Percentiles rank a stretch among this genome's conserved stretches.
phyloP scores from a whole-genome alignment of 495 filamentous ascomycete genomes.

The Neurospora terricola region DNA sequence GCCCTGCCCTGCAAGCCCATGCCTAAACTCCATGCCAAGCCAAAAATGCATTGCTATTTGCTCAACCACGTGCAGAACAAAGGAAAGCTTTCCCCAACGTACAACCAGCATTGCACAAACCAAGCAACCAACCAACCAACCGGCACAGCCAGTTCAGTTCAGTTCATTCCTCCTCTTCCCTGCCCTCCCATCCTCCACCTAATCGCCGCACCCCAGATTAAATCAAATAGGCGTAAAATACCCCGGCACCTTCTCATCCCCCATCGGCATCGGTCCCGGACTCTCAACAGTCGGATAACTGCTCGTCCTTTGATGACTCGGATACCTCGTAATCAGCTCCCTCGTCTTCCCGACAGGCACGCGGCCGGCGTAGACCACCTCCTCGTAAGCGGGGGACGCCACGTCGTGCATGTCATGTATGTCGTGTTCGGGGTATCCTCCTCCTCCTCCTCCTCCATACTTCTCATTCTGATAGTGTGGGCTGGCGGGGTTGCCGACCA shows the following conservation, averaged over 20 bases:
- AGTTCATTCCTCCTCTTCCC: background rate
- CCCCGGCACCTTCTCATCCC: background rate
- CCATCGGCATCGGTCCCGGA: background rate
- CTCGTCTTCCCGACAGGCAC: slow-evolving; percentile 12
- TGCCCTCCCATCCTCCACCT: background rate
- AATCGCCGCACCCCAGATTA: background rate
- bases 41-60: background rate
- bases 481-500: background rate
- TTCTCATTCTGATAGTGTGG: background rate
- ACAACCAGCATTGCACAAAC: background rate
- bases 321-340: slow-evolving; percentile 7
- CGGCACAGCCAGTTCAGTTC: background rate
- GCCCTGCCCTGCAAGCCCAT: background rate
- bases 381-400: background rate
- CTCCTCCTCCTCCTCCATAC: background rate
- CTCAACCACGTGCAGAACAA: background rate
- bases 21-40: background rate
- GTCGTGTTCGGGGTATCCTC: background rate
- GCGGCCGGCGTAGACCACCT: slow-evolving; percentile 16
- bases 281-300: slow-evolving; percentile 18
- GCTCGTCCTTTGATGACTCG: slow-evolving; percentile 20
- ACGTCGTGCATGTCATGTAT: background rate
- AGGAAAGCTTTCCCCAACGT: background rate
- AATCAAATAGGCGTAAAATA: background rate
- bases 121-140: background rate